Evolutionary conservation across 345 rosid genomes (phyloP), one percentile per base, ranked within the genome.

Genomic region (Dovyalis caffra): DNA sequence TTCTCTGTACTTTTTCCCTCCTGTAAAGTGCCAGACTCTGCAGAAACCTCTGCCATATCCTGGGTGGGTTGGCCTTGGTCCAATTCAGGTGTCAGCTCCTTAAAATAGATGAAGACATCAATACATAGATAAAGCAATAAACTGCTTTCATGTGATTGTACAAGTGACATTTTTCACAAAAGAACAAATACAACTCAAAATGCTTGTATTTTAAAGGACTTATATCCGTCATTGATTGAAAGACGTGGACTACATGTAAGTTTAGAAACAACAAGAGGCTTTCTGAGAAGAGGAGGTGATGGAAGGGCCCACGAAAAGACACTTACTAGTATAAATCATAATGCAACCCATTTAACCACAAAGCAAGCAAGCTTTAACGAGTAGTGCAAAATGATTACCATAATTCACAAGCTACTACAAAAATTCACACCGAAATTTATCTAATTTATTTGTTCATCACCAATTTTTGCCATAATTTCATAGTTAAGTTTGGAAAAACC

Each of bases 31-130:
- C 86, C 90, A 83, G 87, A 79, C 62, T 90, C 95, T 71, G 80
- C 78, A 74, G 89, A 79, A 79, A 72, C 73, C 78, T 95, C 99
- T 45, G 83, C 69, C 82, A 82, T 79, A 49, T 88, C 92, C 83
- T 88, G 88, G 12, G 80, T 68, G 56, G 86, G 62, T 83, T 86
- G 88, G 77, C 86, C 79, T 87, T 82, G 97, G 25, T 90, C 90
- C 40, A 85, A 72, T 83, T 91, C 99, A 76, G 92, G 67, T 34
- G 81, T 83, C 61, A 82, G 69, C 73, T 93, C 99, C 99, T 96
- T 78, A 23, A 72, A 69, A 75, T 56, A 57, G 57, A 66, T 23
- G 10, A 57, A 74, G 26, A 35, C 29, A 65, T 31, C 45, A 51
- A 65, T 11, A 66, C 7, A 64, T 23, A 20, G 32, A 47, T 16